Percentiles rank a stretch among this genome's conserved stretches.
phyloP scores from a whole-genome alignment of 352 stramenopile genomes.

The Achlya hypogyna region DNA sequence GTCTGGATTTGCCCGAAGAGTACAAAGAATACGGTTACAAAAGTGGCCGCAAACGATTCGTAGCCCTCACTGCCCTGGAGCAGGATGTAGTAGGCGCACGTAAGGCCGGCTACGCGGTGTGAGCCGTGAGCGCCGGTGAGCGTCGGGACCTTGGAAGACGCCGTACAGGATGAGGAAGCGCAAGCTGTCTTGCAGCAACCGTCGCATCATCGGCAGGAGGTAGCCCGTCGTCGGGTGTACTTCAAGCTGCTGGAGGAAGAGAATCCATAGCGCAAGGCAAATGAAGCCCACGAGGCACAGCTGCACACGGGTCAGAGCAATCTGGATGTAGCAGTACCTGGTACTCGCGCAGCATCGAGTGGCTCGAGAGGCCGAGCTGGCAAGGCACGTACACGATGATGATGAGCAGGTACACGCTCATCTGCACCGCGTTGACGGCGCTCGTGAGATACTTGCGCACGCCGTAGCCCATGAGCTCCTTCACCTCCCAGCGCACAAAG shows the following conservation, averaged over 20 bases:
- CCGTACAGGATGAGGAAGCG: slow-evolving; percentile 62
- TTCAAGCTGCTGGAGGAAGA: slow-evolving; percentile 61
- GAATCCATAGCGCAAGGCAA: slow-evolving; percentile 54
- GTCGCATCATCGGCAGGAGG: slow-evolving; percentile 69
- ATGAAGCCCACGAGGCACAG: slow-evolving; percentile 47
- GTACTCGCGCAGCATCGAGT: not conserved
- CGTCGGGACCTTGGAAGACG: slow-evolving; percentile 32
- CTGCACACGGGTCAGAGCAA: slow-evolving; percentile 25
- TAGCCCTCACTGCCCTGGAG: slow-evolving; percentile 42
- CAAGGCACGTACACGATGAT: slow-evolving; percentile 18
- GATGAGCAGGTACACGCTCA: slow-evolving; percentile 10
- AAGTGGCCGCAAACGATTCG: slow-evolving; percentile 39
- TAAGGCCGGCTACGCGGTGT: slow-evolving; percentile 41
- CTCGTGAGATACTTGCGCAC: slow-evolving; percentile 13
- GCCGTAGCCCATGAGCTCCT: slow-evolving; percentile 17
- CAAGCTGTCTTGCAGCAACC: slow-evolving; percentile 60
- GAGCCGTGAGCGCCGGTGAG: not conserved
- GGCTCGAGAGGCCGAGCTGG: slow-evolving; percentile 6
- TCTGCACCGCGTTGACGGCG: slow-evolving; percentile 13
- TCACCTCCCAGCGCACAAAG: slow-evolving; percentile 17
- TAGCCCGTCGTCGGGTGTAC: slow-evolving; percentile 45
- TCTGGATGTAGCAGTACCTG: slow-evolving; percentile 7
- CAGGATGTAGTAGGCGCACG: slow-evolving; percentile 61
- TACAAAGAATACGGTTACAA: not conserved
- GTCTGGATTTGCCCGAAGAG: slow-evolving; percentile 34